Evolutionary conservation across 441 rosid genomes (phyloP), one percentile per base, ranked within the genome.

Genomic region (Breynia disticha): DNA sequence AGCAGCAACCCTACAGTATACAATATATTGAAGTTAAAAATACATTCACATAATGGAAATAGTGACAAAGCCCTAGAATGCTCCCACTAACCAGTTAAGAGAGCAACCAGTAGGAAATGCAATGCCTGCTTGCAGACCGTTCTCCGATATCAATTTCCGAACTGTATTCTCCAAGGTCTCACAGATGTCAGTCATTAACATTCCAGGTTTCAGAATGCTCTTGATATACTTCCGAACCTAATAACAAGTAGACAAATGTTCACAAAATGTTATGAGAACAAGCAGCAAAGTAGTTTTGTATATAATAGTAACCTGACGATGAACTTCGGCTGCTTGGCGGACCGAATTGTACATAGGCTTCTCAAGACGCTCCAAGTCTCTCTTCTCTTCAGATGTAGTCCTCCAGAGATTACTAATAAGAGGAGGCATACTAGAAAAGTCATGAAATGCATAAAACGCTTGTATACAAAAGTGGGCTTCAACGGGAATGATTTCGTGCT

Each of bases 91-190:
- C 99, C 97, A 86, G 65, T 93, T 86, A 75, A 86, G 67, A 50
- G 95, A 93, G 74, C 99, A 93, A 77, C 98, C 98, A 11, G 98
- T 91, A 62, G 98, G 98, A 71, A 91, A 91, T 45, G 99, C 96
- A 63, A 93, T 93, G 72, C 99, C 96, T 28, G 99, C 99, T 78
- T 89, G 86, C 59, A 89, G 74, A 59, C 95, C 96, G 70, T 89
- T 84, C 72, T 93, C 96, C 1, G 87, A 68, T 70, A 93, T 88
- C 43, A 93, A 67, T 72, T 88, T 93, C 49, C 95, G 91, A 61
- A 91, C 98, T 17, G 80, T 78, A 66, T 88, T 72, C 76, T 91
- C 98, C 59, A 91, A 64, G 19, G 95, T 93, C 72, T 86, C 98
- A 52, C 97, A 93, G 35, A 93, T 74, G 72, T 93, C 98, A 44